Base-by-base conservation (phyloP, 208 protist species). In the Trypanosoma scelopori region DNA sequence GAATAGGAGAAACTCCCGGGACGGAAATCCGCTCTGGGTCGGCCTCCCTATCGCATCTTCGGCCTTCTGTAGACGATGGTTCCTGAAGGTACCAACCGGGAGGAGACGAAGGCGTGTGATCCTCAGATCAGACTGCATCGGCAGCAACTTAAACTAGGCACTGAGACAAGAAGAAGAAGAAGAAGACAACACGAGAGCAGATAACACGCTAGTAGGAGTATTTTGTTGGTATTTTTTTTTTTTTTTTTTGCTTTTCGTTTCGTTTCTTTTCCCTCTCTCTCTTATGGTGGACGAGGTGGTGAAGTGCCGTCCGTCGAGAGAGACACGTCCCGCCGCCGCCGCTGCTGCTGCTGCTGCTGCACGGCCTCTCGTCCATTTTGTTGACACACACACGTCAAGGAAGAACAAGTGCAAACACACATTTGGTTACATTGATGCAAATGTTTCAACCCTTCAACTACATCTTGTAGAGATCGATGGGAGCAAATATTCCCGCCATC, bases 71-170 rank as follows among this genome's bases (percentile, higher is more conserved):
- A 61, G 55, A n/a, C 35, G 11, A 13, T 30, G 18, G 32, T 43
- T 22, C 35, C 41, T 35, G 43, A 72, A 72, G 6, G 41, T 57
- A 32, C 45, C 57, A 16, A n/a, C 11, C 16, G 57, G 57, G 22
- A 72, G 66, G 1, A 35, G 1, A 12, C 57, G 66, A 13, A 72
- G 55, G 3, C 11, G n/a, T 23, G 43, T 55, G 48, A 70, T 62
- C 16, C 16, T 39, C 4, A 65, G 46, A 12, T 11, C 53, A 23
- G 15, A 23, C 11, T n/a, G 18, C 49, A 53, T 53, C 32, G n/a
- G 25, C 1, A 20, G 32, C 25, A 3, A 0, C 16, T 53, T 4
- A 1, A 18, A 16, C 15, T 53, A 7, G 4, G n/a, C 18, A 57
- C 18, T 57, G 11, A 57, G 22, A 27, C 5, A 32, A 61, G 39